Conservation (phyloP, 148 eudicot genomes). For the Cornus suecica region DNA sequence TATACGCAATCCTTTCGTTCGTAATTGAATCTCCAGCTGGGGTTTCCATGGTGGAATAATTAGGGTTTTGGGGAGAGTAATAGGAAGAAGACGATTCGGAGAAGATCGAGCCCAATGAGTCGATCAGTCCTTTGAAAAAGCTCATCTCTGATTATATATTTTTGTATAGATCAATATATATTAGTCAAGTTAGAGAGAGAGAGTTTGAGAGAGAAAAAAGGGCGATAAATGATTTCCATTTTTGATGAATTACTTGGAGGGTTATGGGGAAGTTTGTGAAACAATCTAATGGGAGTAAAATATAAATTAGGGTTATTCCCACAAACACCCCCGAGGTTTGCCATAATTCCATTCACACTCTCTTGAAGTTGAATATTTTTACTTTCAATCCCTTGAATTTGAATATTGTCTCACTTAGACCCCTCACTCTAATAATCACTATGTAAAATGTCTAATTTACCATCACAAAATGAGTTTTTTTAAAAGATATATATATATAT, state of each 20-base stretch:
- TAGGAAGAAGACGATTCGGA: slow-evolving; percentile 30
- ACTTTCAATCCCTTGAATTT: no score
- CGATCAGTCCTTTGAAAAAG: slow-evolving; percentile 53
- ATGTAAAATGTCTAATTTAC: no score
- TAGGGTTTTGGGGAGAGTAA: slow-evolving; percentile 51
- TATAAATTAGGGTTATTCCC: no score
- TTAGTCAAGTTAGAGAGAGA: background rate
- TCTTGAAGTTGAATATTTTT: no score
- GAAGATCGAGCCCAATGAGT: slow-evolving; percentile 52
- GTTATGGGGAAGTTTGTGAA: no score
- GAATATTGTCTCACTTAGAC: no score
- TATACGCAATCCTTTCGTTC: slow-evolving; percentile 84
- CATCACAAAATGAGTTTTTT: no score
- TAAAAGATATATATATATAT: no score
- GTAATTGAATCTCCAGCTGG: slow-evolving; percentile 38
- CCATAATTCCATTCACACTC: no score
- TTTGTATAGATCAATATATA: background rate
- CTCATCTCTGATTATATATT: slow-evolving; percentile 52
- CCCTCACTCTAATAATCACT: no score
- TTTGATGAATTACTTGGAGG: background rate
- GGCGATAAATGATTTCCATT: background rate
- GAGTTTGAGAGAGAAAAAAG: background rate
- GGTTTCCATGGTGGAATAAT: slow-evolving; percentile 46
- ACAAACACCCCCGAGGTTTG: no score
- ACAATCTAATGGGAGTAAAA: no score